A percentile compares a stretch with the other conserved stretches of the same genome.
These are phyloP conservation scores for Hymenoscyphus scutula DNA, from an alignment of 2,329 filamentous ascomycete genomes.

Conservation along the genomic window DNA sequence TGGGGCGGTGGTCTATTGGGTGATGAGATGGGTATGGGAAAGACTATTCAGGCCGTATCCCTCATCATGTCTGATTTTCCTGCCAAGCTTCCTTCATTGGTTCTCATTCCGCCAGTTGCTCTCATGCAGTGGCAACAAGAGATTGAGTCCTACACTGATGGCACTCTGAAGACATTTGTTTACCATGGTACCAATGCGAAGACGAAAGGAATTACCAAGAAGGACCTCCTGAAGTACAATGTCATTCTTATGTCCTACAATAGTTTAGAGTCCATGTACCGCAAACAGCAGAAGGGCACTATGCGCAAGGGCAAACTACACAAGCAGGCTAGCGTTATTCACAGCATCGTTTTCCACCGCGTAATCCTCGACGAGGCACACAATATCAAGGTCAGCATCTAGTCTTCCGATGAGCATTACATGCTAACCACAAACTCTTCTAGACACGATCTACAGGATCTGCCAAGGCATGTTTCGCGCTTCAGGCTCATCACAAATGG, in stretches of 20 bases:
- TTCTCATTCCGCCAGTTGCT: constrained; percentile 88
- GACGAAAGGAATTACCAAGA: constrained; percentile 71
- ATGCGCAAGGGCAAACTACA: constrained; percentile 74
- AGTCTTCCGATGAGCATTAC: neutral
- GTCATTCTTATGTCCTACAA: constrained; percentile 98
- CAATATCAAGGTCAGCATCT: constrained; percentile 69
- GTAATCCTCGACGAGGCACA: constrained; percentile 94
- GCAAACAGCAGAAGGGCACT: constrained; percentile 91
- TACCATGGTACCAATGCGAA: constrained; percentile 86
- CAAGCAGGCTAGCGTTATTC: constrained; percentile 78
- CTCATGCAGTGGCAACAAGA: constrained; percentile 93
- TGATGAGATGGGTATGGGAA: constrained; percentile 98
- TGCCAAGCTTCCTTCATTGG: constrained; percentile 75
- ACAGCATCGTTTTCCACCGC: constrained; percentile 83
- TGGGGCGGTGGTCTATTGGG: constrained; percentile 90
- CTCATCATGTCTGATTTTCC: constrained; percentile 98
- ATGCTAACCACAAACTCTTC: constrained; percentile 27
- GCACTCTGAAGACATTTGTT: constrained; percentile 84
- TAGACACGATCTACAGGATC: constrained; percentile 81
- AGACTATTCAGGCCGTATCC: constrained; percentile 97
- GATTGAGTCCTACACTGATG: constrained; percentile 78
- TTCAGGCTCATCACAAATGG: constrained; percentile 88
- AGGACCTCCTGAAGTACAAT: constrained; percentile 77
- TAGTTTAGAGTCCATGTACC: constrained; percentile 84
- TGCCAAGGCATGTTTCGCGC: constrained; percentile 89